Conservation (phyloP, 2,329 filamentous ascomycete genomes). For the Waltergamsia citrina region DNA sequence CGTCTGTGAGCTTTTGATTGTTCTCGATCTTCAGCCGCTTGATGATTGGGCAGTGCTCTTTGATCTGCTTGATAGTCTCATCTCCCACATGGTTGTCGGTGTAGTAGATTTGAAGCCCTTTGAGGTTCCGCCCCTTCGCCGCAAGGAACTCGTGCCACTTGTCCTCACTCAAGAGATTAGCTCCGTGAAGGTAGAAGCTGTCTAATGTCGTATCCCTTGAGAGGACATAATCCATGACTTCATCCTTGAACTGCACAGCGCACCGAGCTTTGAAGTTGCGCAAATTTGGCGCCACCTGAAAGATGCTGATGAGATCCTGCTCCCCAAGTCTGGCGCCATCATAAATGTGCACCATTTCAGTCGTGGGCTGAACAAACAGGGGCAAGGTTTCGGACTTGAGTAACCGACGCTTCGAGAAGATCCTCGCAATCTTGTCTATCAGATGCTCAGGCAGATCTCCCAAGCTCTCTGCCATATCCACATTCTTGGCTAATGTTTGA, state of each 20-base stretch:
- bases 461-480: conserved; percentile 52
- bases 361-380: conserved; percentile 44
- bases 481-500: conserved; percentile 52
- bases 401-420: conserved; percentile 51
- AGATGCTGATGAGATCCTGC: conserved; percentile 72
- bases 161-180: conserved; percentile 70
- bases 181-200: conserved; percentile 69
- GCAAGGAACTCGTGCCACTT: conserved; percentile 66
- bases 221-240: conserved; percentile 71
- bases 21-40: conserved; percentile 70
- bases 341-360: conserved; percentile 44
- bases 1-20: conserved; percentile 63
- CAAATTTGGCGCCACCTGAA: conserved; percentile 63
- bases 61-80: conserved; percentile 53
- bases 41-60: conserved; percentile 56
- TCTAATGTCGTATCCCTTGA: conserved; percentile 61
- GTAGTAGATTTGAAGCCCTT: conserved; percentile 68
- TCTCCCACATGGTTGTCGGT: conserved; percentile 77
- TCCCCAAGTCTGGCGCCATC: conserved; percentile 56
- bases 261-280: conserved; percentile 68
- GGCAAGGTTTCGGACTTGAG: conserved; percentile 43
- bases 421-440: conserved; percentile 49
- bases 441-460: conserved; percentile 45
- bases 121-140: conserved; percentile 54
- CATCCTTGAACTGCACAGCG: conserved; percentile 86